Evolutionary conservation across 2,329 filamentous ascomycete genomes (phyloP).

Genomic region (Drechslerella dactyloides): DNA sequence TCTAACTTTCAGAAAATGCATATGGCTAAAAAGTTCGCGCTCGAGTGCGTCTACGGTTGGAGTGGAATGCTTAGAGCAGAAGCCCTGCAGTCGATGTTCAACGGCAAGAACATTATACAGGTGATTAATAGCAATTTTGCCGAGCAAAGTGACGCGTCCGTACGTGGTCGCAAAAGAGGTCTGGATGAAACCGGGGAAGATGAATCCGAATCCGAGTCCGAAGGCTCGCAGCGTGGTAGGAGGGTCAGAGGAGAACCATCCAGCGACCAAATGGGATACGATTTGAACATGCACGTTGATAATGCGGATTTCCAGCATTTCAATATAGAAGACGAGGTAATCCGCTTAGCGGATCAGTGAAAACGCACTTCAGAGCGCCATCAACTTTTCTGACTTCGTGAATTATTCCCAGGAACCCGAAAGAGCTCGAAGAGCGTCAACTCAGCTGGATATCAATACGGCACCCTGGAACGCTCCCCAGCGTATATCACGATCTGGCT

Average conservation of each 20-base stretch:
- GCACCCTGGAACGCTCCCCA: slow-evolving; percentile 52
- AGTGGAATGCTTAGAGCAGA: slow-evolving; percentile 24
- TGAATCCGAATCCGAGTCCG: slow-evolving; percentile 10
- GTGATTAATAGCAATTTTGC: background rate
- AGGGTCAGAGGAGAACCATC: slow-evolving; percentile 22
- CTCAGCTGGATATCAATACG: slow-evolving; percentile 1
- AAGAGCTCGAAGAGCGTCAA: slow-evolving; percentile 28
- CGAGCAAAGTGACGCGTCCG: background rate
- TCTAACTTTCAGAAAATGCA: slow-evolving; percentile 12
- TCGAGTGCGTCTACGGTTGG: slow-evolving; percentile 30
- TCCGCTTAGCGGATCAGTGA: background rate
- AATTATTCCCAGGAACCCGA: slow-evolving; percentile 25
- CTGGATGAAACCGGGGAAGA: background rate
- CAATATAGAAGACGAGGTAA: slow-evolving; percentile 19
- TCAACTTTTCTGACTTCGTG: background rate
- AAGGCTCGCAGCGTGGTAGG: slow-evolving; percentile 33
- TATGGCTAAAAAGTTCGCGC: slow-evolving; percentile 15
- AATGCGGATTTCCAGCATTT: background rate
- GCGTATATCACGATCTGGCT: slow-evolving; percentile 41
- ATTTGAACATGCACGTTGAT: background rate
- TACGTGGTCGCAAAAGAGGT: slow-evolving; percentile 3
- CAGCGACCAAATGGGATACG: background rate
- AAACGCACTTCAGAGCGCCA: background rate
- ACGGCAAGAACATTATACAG: slow-evolving; percentile 10
- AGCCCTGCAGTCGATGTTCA: slow-evolving; percentile 10